Conservation (phyloP, 805 yeast species). For the Kodamaea laetipori region DNA sequence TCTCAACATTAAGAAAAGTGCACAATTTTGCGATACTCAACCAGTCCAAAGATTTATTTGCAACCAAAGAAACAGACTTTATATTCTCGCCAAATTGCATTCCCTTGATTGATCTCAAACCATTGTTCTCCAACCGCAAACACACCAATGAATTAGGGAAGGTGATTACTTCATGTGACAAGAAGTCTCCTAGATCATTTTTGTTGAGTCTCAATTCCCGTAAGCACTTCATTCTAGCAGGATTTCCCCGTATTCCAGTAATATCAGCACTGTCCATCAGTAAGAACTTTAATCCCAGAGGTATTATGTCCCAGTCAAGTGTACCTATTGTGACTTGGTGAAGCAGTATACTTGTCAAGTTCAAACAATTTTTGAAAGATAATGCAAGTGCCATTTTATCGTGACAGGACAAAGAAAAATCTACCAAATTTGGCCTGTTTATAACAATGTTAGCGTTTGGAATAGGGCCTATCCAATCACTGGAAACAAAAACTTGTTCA, state of each 20-base stretch:
- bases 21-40: not conserved
- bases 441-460: not conserved
- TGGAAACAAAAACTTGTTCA: not conserved
- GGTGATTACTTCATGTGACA: not conserved
- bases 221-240: not conserved
- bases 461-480: not conserved
- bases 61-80: slow-evolving; percentile 1
- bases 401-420: not conserved
- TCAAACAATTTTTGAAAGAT: not conserved
- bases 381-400: not conserved
- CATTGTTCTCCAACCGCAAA: not conserved
- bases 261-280: not conserved
- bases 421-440: not conserved
- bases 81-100: not conserved
- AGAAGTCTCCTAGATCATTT: not conserved
- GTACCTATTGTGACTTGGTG: not conserved
- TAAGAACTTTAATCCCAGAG: not conserved
- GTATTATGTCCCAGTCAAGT: not conserved
- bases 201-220: slow-evolving; percentile 1
- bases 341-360: not conserved
- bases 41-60: not conserved
- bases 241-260: not conserved
- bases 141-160: not conserved
- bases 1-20: not conserved
- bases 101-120: not conserved